These are phyloP conservation scores for Nemania sp. DNA, from an alignment of 2,329 filamentous ascomycete species.

Conservation along the genomic window DNA sequence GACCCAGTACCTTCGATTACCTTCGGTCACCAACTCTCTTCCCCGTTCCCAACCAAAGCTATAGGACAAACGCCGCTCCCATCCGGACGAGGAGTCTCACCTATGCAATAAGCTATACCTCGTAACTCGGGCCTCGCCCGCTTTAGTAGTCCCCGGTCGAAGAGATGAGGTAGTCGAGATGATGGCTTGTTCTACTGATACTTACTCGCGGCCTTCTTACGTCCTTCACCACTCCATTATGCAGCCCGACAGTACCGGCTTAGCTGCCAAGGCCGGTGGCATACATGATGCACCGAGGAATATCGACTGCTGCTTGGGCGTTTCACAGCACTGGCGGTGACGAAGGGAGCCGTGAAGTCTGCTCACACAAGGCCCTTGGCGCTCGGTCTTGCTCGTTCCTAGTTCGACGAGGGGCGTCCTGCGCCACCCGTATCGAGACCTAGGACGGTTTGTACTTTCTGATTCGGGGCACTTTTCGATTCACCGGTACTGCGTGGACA, in stretches of 20 bases:
- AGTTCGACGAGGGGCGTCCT: constrained; percentile 27
- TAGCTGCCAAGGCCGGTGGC: constrained; percentile 41
- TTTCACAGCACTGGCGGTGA: constrained; percentile 41
- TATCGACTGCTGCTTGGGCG: constrained; percentile 33
- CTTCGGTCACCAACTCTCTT: neutral
- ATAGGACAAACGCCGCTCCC: neutral
- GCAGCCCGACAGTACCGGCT: constrained; percentile 25
- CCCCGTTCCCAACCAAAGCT: neutral
- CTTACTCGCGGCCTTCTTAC: constrained; percentile 19
- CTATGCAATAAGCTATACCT: neutral
- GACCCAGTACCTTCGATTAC: neutral
- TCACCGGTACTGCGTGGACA: constrained; percentile 2
- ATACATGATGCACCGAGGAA: constrained; percentile 36
- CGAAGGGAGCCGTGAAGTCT: constrained; percentile 29
- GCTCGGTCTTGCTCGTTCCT: constrained; percentile 23
- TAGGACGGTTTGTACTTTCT: constrained; percentile 6
- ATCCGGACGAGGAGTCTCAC: neutral
- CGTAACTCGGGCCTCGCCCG: neutral
- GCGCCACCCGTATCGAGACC: constrained; percentile 15
- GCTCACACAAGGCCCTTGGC: constrained; percentile 37
- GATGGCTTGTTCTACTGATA: constrained; percentile 13
- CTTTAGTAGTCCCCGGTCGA: constrained; percentile 2
- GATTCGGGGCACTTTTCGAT: constrained; percentile 30
- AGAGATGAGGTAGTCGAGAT: neutral
- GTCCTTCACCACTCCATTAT: constrained; percentile 13